A percentile compares a stretch with the other conserved stretches of the same genome.
Evolutionary conservation across 345 rosid genomes (phyloP).

Genomic region (Trapa incisa): DNA sequence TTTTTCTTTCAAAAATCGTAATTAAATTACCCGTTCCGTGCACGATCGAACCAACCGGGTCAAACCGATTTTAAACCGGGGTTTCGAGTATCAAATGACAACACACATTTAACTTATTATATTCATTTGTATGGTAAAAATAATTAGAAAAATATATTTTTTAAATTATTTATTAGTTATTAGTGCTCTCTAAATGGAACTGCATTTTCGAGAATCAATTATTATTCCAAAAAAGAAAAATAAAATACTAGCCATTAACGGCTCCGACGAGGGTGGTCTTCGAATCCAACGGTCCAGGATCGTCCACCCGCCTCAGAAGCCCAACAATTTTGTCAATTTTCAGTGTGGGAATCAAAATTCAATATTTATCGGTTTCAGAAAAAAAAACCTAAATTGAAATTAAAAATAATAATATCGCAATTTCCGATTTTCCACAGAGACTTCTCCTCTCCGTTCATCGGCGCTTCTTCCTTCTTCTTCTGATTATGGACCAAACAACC

Average conservation of each 20-base stretch:
- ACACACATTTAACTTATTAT: too few relatives aligned
- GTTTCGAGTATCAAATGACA: too few relatives aligned
- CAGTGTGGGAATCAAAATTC: neutral
- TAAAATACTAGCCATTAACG: too few relatives aligned
- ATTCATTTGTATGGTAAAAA: too few relatives aligned
- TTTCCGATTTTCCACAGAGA: neutral
- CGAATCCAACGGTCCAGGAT: neutral
- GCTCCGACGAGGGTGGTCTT: neutral
- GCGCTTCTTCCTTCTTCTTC: neutral
- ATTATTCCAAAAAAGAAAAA: neutral
- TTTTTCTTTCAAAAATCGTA: too few relatives aligned
- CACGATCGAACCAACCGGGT: too few relatives aligned
- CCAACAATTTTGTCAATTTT: neutral
- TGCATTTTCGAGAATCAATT: too few relatives aligned
- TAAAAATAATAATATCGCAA: neutral
- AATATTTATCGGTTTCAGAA: neutral
- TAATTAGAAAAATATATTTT: too few relatives aligned
- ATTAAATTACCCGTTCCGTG: too few relatives aligned
- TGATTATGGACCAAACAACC: slow-evolving; percentile 23
- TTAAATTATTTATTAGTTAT: too few relatives aligned
- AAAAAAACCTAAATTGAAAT: neutral
- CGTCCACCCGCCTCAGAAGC: neutral
- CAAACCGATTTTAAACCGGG: too few relatives aligned
- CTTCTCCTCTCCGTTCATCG: neutral
- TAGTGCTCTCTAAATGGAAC: too few relatives aligned